Percentiles rank a stretch among this genome's conserved stretches.
phyloP scores from a whole-genome alignment of 768 basidiomycete species.

The Mycena rosella region DNA sequence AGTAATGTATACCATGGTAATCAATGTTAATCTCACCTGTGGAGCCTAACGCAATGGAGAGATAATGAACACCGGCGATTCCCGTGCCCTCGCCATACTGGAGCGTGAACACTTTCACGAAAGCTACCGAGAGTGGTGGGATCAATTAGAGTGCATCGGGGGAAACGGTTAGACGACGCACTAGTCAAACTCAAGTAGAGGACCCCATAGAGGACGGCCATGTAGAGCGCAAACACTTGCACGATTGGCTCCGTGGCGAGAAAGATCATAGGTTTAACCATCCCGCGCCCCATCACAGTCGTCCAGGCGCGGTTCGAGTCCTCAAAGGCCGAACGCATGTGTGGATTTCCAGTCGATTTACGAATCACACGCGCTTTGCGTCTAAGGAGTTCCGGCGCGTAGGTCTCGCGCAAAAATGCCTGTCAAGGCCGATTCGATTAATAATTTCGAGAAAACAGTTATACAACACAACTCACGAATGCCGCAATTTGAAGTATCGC shows the following conservation, averaged over 20 bases:
- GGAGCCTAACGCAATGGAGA: conserved; percentile 69
- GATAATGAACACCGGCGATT: conserved; percentile 71
- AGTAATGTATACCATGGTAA: conserved; percentile 26
- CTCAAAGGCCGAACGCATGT: conserved; percentile 59
- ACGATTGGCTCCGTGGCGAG: conserved; percentile 71
- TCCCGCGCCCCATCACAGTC: conserved; percentile 57
- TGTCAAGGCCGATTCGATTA: conserved; percentile 8
- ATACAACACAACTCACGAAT: conserved; percentile 62
- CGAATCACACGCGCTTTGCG: conserved; percentile 53
- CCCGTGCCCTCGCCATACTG: conserved; percentile 64
- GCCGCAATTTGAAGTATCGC: conserved; percentile 61
- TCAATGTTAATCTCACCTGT: conserved; percentile 54
- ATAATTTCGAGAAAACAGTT: conserved; percentile 14
- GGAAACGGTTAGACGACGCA: conserved; percentile 43
- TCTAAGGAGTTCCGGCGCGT: conserved; percentile 63
- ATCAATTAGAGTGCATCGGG: too few species aligned
- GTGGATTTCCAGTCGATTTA: conserved; percentile 45
- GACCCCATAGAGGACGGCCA: conserved; percentile 69
- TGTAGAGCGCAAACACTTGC: conserved; percentile 68
- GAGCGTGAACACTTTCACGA: conserved; percentile 63
- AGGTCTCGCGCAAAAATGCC: conserved; percentile 55
- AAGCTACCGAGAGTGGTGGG: too few species aligned
- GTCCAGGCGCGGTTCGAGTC: conserved; percentile 56
- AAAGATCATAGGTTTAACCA: conserved; percentile 70
- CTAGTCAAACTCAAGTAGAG: conserved; percentile 58